Conservation (phyloP, 768 basidiomycete species). For the Boletus subcaerulescens region DNA sequence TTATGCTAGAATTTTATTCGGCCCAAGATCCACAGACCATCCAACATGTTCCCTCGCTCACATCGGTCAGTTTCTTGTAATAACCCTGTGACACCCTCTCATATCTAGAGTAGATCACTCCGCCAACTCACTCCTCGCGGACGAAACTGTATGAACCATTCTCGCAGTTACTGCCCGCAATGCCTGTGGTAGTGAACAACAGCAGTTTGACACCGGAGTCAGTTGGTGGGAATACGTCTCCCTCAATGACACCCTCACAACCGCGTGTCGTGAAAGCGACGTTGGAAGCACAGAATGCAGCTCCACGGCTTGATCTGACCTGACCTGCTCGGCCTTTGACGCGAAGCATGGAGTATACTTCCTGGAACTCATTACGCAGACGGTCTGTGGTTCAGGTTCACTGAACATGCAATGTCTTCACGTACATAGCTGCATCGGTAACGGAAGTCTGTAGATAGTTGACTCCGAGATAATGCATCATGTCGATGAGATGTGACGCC, state of each 20-base stretch:
- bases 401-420: neutral
- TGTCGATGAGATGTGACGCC: too few relatives aligned
- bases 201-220: conserved; percentile 55
- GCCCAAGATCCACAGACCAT: conserved; percentile 54
- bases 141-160: conserved; percentile 41
- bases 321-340: conserved; percentile 8
- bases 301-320: conserved; percentile 27
- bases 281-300: conserved; percentile 18
- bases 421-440: neutral
- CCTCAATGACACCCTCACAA: conserved; percentile 33
- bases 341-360: neutral
- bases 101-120: conserved; percentile 41
- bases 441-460: conserved; percentile 4
- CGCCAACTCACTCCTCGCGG: conserved; percentile 42
- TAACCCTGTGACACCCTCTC: neutral
- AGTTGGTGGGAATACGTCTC: conserved; percentile 56
- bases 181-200: conserved; percentile 28
- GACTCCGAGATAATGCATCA: neutral
- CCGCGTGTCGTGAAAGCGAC: conserved; percentile 9
- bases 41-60: conserved; percentile 50
- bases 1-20: conserved; percentile 71
- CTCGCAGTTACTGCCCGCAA: conserved; percentile 29
- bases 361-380: neutral
- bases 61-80: conserved; percentile 43
- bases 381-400: neutral